phyloP scores from a whole-genome alignment of 2,329 filamentous ascomycete species.

The Eutypa lata region DNA sequence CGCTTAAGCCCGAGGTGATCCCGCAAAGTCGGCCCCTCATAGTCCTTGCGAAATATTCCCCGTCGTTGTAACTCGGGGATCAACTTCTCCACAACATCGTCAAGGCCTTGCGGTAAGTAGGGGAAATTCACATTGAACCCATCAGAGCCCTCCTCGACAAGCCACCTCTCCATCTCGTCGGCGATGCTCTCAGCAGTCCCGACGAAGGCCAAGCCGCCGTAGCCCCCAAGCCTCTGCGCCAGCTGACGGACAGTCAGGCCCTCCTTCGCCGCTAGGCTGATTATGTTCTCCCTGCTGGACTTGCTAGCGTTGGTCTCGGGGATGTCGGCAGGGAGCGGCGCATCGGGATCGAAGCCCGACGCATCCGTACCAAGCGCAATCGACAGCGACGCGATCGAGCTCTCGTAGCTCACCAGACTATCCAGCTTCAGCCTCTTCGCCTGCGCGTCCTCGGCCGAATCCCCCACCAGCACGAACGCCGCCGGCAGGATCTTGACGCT shows the following conservation, averaged over 20 bases:
- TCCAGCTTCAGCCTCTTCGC: slow-evolving; percentile 47
- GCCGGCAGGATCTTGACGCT: slow-evolving; percentile 51
- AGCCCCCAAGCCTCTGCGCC: slow-evolving; percentile 47
- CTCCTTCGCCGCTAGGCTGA: slow-evolving; percentile 42
- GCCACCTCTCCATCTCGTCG: slow-evolving; percentile 46
- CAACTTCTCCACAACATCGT: slow-evolving; percentile 43
- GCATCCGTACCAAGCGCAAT: slow-evolving; percentile 45
- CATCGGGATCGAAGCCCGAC: slow-evolving; percentile 46
- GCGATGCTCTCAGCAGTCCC: slow-evolving; percentile 47
- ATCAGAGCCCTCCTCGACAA: slow-evolving; percentile 45
- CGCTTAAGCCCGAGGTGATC: slow-evolving; percentile 52
- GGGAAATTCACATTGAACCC: slow-evolving; percentile 50
- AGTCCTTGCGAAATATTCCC: slow-evolving; percentile 49
- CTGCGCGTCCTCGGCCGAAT: slow-evolving; percentile 45
- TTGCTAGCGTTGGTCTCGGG: slow-evolving; percentile 55
- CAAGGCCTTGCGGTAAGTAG: slow-evolving; percentile 47
- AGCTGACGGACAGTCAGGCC: slow-evolving; percentile 49
- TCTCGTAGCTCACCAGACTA: slow-evolving; percentile 52
- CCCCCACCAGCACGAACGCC: slow-evolving; percentile 47
- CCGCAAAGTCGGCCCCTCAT: slow-evolving; percentile 48
- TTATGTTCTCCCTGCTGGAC: slow-evolving; percentile 39
- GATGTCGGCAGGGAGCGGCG: slow-evolving; percentile 43
- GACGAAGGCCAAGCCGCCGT: slow-evolving; percentile 48
- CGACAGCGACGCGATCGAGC: slow-evolving; percentile 49
- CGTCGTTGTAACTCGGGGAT: slow-evolving; percentile 50